Percentiles rank a stretch among this genome's conserved stretches.
Evolutionary conservation across 1,284 basidiomycete species (phyloP).

Genomic region (Tilletia setariae): DNA sequence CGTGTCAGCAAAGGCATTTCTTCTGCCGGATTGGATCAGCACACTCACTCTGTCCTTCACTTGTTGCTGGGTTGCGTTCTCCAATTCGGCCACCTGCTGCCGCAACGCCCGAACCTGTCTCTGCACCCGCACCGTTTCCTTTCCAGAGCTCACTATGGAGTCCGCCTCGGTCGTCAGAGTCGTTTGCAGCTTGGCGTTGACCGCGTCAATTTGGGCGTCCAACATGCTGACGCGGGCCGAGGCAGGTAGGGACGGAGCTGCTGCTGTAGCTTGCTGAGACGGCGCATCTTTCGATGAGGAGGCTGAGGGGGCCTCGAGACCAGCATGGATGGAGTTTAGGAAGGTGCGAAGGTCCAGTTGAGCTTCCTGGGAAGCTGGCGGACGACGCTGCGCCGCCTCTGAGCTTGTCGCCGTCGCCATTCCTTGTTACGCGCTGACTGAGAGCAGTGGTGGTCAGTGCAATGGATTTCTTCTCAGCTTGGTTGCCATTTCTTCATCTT

Average conservation of each 20-base stretch:
- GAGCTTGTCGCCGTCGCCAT: not conserved
- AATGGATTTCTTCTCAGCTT: no score
- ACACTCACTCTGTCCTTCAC: not conserved
- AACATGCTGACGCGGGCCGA: constrained; percentile 8
- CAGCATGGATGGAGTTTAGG: constrained; percentile 7
- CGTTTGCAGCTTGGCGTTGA: constrained; percentile 30
- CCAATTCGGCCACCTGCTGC: not conserved
- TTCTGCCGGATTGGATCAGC: not conserved
- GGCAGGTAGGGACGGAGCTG: not conserved
- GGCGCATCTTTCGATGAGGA: not conserved
- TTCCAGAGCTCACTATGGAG: not conserved
- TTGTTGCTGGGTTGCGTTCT: not conserved
- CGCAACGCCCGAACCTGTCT: not conserved
- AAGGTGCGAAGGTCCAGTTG: constrained; percentile 14
- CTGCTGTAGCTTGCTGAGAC: not conserved
- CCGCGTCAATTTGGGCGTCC: constrained; percentile 24
- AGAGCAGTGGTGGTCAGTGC: no score
- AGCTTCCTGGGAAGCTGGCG: constrained; percentile 1
- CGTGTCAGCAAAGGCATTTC: not conserved
- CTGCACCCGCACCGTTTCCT: not conserved
- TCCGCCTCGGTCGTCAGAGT: constrained; percentile 21
- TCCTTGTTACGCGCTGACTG: no score
- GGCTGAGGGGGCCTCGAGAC: not conserved
- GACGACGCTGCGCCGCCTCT: not conserved
- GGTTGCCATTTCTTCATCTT: no score